Base-by-base conservation (phyloP, 2,329 filamentous ascomycete species). In the Bipolaris victoriae region DNA sequence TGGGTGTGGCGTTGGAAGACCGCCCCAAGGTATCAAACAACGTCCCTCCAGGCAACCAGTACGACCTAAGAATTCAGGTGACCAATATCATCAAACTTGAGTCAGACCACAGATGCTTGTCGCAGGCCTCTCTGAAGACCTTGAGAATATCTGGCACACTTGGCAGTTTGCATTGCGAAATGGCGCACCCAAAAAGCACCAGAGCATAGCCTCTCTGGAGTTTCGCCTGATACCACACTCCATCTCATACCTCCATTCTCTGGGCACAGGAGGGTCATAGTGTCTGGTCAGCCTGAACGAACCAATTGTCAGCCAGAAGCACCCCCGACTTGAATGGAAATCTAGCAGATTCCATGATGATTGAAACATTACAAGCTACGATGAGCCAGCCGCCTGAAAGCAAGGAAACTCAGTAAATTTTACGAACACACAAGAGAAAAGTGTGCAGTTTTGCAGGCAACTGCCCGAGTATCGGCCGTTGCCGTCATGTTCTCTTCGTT, bases 341-440 rank as follows among this genome's bases (percentile, higher is more conserved):
- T 49, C 49, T 39, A 48, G 44, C 22, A 48, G 16, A 39, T 36
- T 44, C 44, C 36, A 60, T 62, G 57, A 55, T 45, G 20, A 33
- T 47, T 31, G 47, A 43, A 55, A 24, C 53, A 48, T 60, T 43
- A 45, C 49, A 43, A 57, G 18, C 49, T 48, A 46, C 26, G 4
- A 48, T 43, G 22, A n/a, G 57, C 35, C n/a, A 31, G 49, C 20
- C 24, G 31, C 39, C 53, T 54, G 20, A 29, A 18, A 18, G 18
- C 49, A 40, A 46, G 33, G 37, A 33, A 20, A 33, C 44, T 46
- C 24, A 15, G 39, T 16, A 48, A 37, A 22, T 35, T 36, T 29
- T 45, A 44, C 43, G 22, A 29, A 48, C 18, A 41, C 18, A 40
- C 50, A 26, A 20, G 52, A 26, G 29, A 3, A 51, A 16, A 60